Conservation (phyloP, 306 rosid species). For the Cicer chorassanicum region DNA sequence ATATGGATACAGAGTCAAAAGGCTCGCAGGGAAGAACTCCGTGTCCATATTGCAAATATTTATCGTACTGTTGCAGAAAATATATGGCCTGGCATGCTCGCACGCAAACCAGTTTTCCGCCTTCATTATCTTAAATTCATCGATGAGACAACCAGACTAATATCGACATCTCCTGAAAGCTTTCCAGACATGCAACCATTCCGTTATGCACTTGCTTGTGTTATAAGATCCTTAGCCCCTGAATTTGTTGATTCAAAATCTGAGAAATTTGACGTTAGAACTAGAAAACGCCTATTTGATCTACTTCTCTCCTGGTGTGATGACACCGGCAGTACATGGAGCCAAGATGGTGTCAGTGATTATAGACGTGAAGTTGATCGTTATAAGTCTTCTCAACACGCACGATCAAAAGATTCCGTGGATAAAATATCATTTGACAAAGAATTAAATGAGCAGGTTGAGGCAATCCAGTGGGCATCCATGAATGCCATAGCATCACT, state of each 20-base stretch:
- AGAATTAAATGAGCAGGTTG: constrained; percentile 93
- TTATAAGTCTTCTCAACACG: constrained; percentile 96
- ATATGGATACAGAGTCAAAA: constrained; percentile 77
- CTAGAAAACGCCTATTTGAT: constrained; percentile 91
- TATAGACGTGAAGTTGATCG: constrained; percentile 98
- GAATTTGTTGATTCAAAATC: constrained; percentile 97
- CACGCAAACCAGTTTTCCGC: constrained; percentile 82
- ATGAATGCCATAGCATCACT: constrained; percentile 99
- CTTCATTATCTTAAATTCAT: constrained; percentile 90
- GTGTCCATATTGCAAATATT: constrained; percentile 89
- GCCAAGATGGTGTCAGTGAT: constrained; percentile 87
- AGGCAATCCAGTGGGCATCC: constrained; percentile 99
- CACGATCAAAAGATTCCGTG: constrained; percentile 94
- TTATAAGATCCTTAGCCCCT: constrained; percentile 92
- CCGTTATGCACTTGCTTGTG: constrained; percentile 96
- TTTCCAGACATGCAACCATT: constrained; percentile 95
- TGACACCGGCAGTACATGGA: constrained; percentile 80
- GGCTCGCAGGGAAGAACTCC: constrained; percentile 96
- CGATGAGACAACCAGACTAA: constrained; percentile 78
- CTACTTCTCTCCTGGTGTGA: constrained; percentile 96
- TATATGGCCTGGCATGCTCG: constrained; percentile 96
- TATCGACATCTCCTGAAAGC: constrained; percentile 75
- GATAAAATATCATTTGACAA: constrained; percentile 96
- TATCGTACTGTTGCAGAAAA: constrained; percentile 93
- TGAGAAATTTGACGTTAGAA: constrained; percentile 90